Conservation (phyloP, 2,329 filamentous ascomycete species). For the Paecilomyces variotii region DNA sequence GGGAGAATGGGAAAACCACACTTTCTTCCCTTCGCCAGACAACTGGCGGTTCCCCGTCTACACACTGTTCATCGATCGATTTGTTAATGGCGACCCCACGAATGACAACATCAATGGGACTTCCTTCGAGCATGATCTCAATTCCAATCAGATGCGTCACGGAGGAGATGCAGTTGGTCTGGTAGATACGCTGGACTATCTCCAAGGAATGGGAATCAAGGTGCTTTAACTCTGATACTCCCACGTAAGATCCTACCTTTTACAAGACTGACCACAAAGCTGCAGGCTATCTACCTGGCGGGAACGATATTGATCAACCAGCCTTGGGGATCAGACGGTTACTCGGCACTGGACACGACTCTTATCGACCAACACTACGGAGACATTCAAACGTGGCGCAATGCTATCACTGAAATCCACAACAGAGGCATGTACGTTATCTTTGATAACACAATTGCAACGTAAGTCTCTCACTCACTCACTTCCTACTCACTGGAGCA, state of each 20-base stretch:
- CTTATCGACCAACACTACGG: conserved; percentile 57
- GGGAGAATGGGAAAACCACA: conserved; percentile 47
- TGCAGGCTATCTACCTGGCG: conserved; percentile 52
- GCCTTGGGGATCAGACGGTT: conserved; percentile 57
- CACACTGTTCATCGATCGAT: conserved; percentile 56
- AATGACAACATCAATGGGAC: conserved; percentile 59
- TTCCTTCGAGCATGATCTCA: conserved; percentile 52
- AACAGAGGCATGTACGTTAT: conserved; percentile 56
- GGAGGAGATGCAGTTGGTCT: conserved; percentile 54
- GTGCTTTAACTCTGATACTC: conserved; percentile 18
- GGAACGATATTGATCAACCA: conserved; percentile 58
- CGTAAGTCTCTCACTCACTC: conserved; percentile 31
- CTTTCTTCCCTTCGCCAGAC: conserved; percentile 46
- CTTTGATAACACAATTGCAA: conserved; percentile 58
- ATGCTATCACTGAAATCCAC: conserved; percentile 54
- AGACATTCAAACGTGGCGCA: conserved; percentile 50
- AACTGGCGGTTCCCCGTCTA: conserved; percentile 63
- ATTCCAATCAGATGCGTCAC: conserved; percentile 55
- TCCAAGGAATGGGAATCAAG: conserved; percentile 58
- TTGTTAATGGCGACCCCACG: conserved; percentile 55
- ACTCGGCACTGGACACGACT: conserved; percentile 53
- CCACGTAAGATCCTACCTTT: not conserved
- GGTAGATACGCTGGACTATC: conserved; percentile 54
- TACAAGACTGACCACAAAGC: conserved; percentile 6
- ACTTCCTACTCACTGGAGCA: not conserved